Evolutionary conservation across 345 rosid species (phyloP).

Genomic region (thale cress (Arabidopsis thaliana)): TAIR10.1 NC_003075.7:6464001-6464500

Average conservation of each 20-base stretch:
- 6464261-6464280: conserved; percentile 67
- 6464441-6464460: conserved; percentile 62
- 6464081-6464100: conserved; percentile 73
- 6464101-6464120: conserved; percentile 78
- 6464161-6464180: conserved; percentile 89
- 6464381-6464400: conserved; percentile 60
- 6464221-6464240: conserved; percentile 74
- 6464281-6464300: conserved; percentile 59
- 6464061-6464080: neutral
- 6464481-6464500: conserved; percentile 15
- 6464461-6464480: neutral
- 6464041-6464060: neutral
- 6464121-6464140: conserved; percentile 55
- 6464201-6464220: conserved; percentile 68
- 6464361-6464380: conserved; percentile 70
- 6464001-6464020: neutral
- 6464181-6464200: conserved; percentile 77
- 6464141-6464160: conserved; percentile 87
- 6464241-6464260: conserved; percentile 69
- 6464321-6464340: conserved; percentile 69
- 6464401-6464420: conserved; percentile 57
- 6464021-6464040: neutral
- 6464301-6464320: conserved; percentile 56
- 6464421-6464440: conserved; percentile 75
- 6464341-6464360: conserved; percentile 66